A percentile compares a stretch with the other conserved stretches of the same genome.
phyloP scores from a whole-genome alignment of 805 yeast species.

The Saturnispora galanensis region DNA sequence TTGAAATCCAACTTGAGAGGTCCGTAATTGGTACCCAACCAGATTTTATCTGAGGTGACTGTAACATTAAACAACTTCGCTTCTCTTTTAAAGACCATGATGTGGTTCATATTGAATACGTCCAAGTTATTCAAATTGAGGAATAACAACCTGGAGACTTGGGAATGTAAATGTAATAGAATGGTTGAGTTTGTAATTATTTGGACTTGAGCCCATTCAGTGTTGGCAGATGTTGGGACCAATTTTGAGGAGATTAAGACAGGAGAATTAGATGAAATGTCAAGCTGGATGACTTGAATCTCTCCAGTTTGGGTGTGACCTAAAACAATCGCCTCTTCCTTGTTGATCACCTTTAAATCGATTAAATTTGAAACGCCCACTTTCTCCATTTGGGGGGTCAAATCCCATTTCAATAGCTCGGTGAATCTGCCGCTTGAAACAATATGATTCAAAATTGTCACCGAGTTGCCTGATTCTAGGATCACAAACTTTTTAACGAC shows the following conservation, averaged over 20 bases:
- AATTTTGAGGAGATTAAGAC: too few species aligned
- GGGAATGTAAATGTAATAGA: neutral
- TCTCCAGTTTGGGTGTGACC: too few species aligned
- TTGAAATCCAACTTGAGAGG: slow-evolving; percentile 49
- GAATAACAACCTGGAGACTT: slow-evolving; percentile 36
- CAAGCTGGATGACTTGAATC: too few species aligned
- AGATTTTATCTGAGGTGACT: slow-evolving; percentile 1
- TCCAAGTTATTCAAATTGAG: slow-evolving; percentile 33
- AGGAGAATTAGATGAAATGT: too few species aligned
- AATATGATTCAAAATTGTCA: slow-evolving; percentile 28
- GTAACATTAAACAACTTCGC: slow-evolving; percentile 45
- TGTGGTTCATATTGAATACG: slow-evolving; percentile 66
- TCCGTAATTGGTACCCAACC: slow-evolving; percentile 45
- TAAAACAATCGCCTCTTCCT: neutral
- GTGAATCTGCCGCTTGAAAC: slow-evolving; percentile 20
- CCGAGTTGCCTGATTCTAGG: slow-evolving; percentile 37
- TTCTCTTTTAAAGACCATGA: slow-evolving; percentile 44
- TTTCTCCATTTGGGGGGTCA: neutral
- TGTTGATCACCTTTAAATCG: neutral
- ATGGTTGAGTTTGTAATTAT: neutral
- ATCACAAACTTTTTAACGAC: slow-evolving; percentile 33
- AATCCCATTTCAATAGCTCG: neutral
- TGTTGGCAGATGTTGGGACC: too few species aligned
- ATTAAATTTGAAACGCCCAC: neutral
- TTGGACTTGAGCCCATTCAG: too few species aligned